phyloP scores from a whole-genome alignment of 2,329 filamentous ascomycete genomes.

The Orbilia oligospora region DNA sequence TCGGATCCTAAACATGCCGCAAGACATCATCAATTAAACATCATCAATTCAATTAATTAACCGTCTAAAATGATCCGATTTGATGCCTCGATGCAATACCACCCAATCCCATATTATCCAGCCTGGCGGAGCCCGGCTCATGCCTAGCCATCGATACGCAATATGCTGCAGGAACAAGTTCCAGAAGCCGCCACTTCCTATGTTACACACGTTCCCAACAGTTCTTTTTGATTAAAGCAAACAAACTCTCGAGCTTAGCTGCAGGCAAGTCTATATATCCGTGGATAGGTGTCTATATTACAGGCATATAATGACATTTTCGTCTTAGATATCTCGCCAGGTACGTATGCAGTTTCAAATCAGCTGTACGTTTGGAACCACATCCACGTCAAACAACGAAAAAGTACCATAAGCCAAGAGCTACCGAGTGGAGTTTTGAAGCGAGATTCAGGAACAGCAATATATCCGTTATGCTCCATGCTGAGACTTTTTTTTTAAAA shows the following conservation, averaged over 20 bases:
- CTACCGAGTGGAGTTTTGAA: slow-evolving; percentile 18
- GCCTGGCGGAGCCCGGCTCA: not conserved
- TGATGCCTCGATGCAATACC: not conserved
- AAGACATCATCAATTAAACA: not conserved
- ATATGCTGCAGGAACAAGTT: slow-evolving; percentile 23
- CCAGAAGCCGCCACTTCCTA: slow-evolving; percentile 8
- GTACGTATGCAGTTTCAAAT: slow-evolving; percentile 16
- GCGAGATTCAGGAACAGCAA: slow-evolving; percentile 24
- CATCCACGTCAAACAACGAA: slow-evolving; percentile 14
- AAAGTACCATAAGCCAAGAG: slow-evolving; percentile 5
- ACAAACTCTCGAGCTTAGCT: slow-evolving; percentile 11
- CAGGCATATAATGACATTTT: slow-evolving; percentile 1
- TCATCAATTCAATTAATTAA: not conserved
- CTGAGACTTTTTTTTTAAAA: slow-evolving; percentile 16
- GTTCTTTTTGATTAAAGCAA: slow-evolving; percentile 15
- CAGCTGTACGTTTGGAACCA: not conserved
- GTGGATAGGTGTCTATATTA: slow-evolving; percentile 8
- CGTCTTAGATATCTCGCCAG: not conserved
- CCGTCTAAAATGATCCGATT: slow-evolving; percentile 3
- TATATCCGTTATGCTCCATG: slow-evolving; percentile 10
- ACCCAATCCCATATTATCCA: slow-evolving; percentile 3
- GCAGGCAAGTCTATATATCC: not conserved
- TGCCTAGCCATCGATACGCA: slow-evolving; percentile 1
- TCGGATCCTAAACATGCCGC: slow-evolving; percentile 1
- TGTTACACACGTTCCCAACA: slow-evolving; percentile 11